These are phyloP conservation scores for Sugiyamaella xylanicola DNA, from an alignment of 1,139 yeast genomes.

Conservation along the genomic window DNA sequence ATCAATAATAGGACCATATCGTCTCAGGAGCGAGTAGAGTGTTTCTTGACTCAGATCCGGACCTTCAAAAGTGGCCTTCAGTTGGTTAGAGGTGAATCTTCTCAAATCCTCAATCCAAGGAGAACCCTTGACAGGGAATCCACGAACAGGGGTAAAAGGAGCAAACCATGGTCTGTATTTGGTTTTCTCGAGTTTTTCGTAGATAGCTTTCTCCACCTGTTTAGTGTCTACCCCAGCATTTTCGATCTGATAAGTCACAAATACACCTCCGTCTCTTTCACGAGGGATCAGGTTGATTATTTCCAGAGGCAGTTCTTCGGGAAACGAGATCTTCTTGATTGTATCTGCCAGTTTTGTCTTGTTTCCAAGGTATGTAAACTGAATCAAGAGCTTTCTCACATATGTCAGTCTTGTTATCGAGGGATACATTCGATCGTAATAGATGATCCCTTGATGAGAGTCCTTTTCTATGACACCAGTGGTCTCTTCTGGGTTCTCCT, in stretches of 20 bases:
- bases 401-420: conserved; percentile 26
- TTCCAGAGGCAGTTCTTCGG: conserved; percentile 47
- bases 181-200: conserved; percentile 28
- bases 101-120: conserved; percentile 97
- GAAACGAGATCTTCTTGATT: conserved; percentile 47
- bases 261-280: conserved; percentile 90
- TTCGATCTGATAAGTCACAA: conserved; percentile 60
- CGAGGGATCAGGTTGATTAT: conserved; percentile 61
- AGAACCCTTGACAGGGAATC: conserved; percentile 80
- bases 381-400: conserved; percentile 20
- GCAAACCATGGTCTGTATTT: conserved; percentile 38
- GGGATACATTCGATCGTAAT: conserved; percentile 42
- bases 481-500: conserved; percentile 39
- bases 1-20: conserved; percentile 83
- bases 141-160: conserved; percentile 48
- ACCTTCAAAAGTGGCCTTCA: conserved; percentile 76
- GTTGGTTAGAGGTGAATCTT: conserved; percentile 64
- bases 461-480: conserved; percentile 63
- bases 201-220: conserved; percentile 34
- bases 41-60: conserved; percentile 78
- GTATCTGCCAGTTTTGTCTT: conserved; percentile 21
- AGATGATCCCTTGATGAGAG: conserved; percentile 53
- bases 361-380: conserved; percentile 20
- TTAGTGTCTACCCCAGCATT: conserved; percentile 25
- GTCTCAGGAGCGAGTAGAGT: conserved; percentile 74